phyloP scores from a whole-genome alignment of 305 asterid species.

The Solanum aculeatissimum region DNA sequence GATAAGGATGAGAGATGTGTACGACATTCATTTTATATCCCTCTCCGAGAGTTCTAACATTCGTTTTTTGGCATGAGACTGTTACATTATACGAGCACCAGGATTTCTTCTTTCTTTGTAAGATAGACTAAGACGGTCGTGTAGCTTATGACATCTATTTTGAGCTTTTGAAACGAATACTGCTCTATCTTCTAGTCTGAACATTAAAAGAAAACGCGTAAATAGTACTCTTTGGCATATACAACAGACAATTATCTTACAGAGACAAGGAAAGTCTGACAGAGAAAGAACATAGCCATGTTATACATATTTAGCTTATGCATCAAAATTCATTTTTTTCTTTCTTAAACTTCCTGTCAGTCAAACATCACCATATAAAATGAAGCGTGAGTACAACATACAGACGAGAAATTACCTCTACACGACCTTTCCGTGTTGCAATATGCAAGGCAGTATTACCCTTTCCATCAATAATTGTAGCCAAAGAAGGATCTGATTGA shows the following conservation, averaged over 20 bases:
- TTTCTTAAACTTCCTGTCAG: background rate
- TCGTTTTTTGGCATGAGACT: background rate
- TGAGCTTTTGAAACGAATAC: background rate
- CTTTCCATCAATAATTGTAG: constrained; percentile 39
- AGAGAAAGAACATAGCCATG: no score
- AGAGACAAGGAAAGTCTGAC: no score
- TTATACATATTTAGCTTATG: background rate
- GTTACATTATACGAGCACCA: background rate
- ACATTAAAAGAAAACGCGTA: background rate
- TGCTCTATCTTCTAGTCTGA: background rate
- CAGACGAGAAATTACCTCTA: constrained; percentile 22
- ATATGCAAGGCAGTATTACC: constrained; percentile 63
- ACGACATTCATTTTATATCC: background rate
- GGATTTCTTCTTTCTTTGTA: background rate
- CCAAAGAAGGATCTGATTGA: constrained; percentile 23
- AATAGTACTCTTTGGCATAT: background rate
- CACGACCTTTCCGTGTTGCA: constrained; percentile 58
- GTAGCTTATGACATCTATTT: background rate
- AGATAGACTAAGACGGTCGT: background rate
- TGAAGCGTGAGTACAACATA: background rate
- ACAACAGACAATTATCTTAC: background rate
- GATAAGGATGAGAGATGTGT: background rate
- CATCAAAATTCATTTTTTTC: background rate
- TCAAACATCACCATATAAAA: background rate
- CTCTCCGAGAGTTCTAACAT: background rate